Base-by-base conservation (phyloP, 345 rosid genomes). In the Zanthoxylum bungeanum region DNA sequence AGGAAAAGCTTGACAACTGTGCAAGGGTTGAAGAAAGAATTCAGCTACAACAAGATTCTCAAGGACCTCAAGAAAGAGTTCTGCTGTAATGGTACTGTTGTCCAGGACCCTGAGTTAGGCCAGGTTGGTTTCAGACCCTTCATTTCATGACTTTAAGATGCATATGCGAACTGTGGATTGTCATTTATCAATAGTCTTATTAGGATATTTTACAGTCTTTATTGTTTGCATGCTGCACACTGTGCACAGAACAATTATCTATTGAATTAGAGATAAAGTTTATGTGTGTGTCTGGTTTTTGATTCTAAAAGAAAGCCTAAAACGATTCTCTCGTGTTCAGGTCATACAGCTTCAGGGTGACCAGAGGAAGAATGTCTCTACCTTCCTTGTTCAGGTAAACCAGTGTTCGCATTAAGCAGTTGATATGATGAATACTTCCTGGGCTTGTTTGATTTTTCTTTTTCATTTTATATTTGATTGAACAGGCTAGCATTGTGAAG, bases 261-360 rank as follows among this genome's bases (percentile, higher is more conserved):
- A n/a, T n/a, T 16, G 4, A 22, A 44, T 8, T 9, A 44, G 22
- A 9, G 28, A n/a, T 2, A 33, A 44, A 44, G 6, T 44, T 44
- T 27, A 22, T 27, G 25, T 47, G n/a, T n/a, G n/a, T n/a, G n/a
- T n/a, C n/a, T n/a, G n/a, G n/a, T n/a, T n/a, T n/a, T n/a, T n/a
- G n/a, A n/a, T n/a, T n/a, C n/a, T n/a, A n/a, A n/a, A n/a, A n/a
- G n/a, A n/a, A n/a, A n/a, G n/a, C n/a, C n/a, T n/a, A n/a, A n/a
- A 4, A 4, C 31, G 44, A 44, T 12, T 2, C 7, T 8, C 22
- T 46, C 31, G 12, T n/a, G 25, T 72, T 28, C 77, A 91, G 97
- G 93, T 91, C 78, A 91, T 91, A 73, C 97, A 91, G 74, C 93
- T 91, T 60, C 97, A 91, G 75, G 97, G 97, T 10, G 96, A 90